These are phyloP conservation scores for Candida pseudoglaebosa DNA, from an alignment of 805 yeast genomes.

Conservation along the genomic window DNA sequence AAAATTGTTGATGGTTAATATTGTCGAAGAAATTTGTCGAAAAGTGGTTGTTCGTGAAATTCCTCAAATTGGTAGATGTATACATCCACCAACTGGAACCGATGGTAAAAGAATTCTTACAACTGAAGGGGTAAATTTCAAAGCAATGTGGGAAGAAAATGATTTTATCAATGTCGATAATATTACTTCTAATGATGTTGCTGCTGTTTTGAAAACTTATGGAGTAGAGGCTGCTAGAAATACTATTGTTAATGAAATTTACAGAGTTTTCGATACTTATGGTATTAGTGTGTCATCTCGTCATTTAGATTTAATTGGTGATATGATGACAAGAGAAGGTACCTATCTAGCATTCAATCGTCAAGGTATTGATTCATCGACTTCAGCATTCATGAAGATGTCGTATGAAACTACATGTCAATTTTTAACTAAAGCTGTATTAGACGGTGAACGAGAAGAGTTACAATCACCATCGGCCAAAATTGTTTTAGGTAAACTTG, in stretches of 20 bases:
- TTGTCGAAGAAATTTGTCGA: conserved; percentile 88
- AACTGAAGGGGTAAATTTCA: conserved; percentile 97
- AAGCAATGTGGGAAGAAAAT: conserved; percentile 97
- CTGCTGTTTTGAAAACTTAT: conserved; percentile 83
- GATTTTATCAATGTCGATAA: conserved; percentile 87
- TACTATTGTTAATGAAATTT: conserved; percentile 93
- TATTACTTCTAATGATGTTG: conserved; percentile 87
- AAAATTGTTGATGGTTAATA: conserved; percentile 94
- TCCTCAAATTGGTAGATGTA: conserved; percentile 86
- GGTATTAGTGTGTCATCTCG: conserved; percentile 91
- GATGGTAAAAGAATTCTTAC: conserved; percentile 75
- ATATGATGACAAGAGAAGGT: conserved; percentile 99
- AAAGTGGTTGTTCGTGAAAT: conserved; percentile 90
- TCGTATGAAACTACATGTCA: conserved; percentile 98
- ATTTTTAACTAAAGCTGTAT: conserved; percentile 92
- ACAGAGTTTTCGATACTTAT: conserved; percentile 92
- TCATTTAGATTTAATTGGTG: conserved; percentile 95
- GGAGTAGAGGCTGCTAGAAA: conserved; percentile 99
- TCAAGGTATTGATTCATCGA: conserved; percentile 94
- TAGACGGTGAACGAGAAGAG: conserved; percentile 85
- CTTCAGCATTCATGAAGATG: conserved; percentile 98
- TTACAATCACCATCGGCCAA: conserved; percentile 90
- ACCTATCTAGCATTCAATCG: conserved; percentile 94
- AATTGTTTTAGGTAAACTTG: conserved; percentile 85
- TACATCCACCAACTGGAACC: conserved; percentile 61